phyloP scores from a whole-genome alignment of 176 grass and related monocot species.

The Avena insularis region DNA sequence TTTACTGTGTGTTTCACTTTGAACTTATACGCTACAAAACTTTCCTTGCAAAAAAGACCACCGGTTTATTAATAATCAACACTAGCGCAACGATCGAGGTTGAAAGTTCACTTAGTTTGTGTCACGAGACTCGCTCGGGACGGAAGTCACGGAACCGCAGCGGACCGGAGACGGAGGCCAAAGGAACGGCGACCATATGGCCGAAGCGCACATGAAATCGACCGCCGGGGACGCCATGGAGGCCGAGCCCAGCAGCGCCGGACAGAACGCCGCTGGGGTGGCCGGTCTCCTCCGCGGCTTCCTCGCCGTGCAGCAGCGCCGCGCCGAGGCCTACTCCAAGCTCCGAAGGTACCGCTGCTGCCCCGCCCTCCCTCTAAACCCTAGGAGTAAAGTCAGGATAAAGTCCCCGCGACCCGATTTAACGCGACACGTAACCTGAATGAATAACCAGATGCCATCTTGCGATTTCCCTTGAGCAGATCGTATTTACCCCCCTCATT shows the following conservation, averaged over 20 bases:
- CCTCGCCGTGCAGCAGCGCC: slow-evolving; percentile 83
- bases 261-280: slow-evolving; percentile 33
- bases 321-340: slow-evolving; percentile 84
- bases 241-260: slow-evolving; percentile 13
- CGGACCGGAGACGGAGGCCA: neutral
- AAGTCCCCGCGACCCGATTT: neutral
- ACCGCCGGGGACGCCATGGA: slow-evolving; percentile 43
- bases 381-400: neutral
- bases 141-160: neutral
- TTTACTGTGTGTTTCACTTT: too few relatives aligned
- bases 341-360: slow-evolving; percentile 67
- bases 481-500: neutral
- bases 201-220: slow-evolving; percentile 21
- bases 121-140: neutral
- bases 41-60: too few relatives aligned
- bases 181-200: slow-evolving; percentile 31
- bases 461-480: neutral
- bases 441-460: neutral
- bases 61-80: too few relatives aligned
- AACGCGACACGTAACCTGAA: neutral
- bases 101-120: neutral
- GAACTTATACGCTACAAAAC: too few relatives aligned
- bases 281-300: slow-evolving; percentile 72
- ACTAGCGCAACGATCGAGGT: too few relatives aligned
- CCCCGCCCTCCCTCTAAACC: slow-evolving; percentile 22